These are phyloP conservation scores for Plantago elongata DNA, from an alignment of 257 asterid species.

Conservation along the genomic window DNA sequence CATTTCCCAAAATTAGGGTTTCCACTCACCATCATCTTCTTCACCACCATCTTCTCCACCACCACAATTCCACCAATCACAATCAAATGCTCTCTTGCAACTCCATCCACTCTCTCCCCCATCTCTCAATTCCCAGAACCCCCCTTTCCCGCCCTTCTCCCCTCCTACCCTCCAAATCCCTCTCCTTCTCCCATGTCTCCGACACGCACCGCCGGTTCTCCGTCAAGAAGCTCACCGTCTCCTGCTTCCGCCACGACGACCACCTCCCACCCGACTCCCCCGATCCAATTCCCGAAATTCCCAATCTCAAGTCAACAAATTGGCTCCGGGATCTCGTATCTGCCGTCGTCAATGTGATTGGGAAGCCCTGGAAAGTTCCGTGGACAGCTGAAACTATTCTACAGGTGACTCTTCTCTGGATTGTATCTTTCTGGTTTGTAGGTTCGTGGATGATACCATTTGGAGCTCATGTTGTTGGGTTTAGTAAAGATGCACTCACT, in stretches of 20 bases:
- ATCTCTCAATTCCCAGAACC: constrained; percentile 20
- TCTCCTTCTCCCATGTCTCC: constrained; percentile 17
- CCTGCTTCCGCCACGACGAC: constrained; percentile 75
- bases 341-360: constrained; percentile 36
- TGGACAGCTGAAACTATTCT: constrained; percentile 94
- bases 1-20: constrained; percentile 25
- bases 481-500: constrained; percentile 73
- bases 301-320: constrained; percentile 31
- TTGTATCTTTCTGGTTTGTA: constrained; percentile 89
- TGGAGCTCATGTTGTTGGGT: constrained; percentile 79
- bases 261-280: constrained; percentile 41
- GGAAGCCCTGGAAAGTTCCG: constrained; percentile 88
- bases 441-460: constrained; percentile 98
- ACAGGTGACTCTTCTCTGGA: constrained; percentile 96
- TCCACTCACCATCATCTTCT: not conserved
- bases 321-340: constrained; percentile 28
- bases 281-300: constrained; percentile 28
- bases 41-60: too few species aligned
- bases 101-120: constrained; percentile 28
- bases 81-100: constrained; percentile 40
- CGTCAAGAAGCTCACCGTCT: constrained; percentile 54
- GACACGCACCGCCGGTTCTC: constrained; percentile 24
- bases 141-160: constrained; percentile 23
- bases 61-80: not conserved
- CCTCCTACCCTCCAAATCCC: constrained; percentile 20